These are phyloP conservation scores for Mycena capillaripes DNA, from an alignment of 768 basidiomycete genomes.

Conservation along the genomic window DNA sequence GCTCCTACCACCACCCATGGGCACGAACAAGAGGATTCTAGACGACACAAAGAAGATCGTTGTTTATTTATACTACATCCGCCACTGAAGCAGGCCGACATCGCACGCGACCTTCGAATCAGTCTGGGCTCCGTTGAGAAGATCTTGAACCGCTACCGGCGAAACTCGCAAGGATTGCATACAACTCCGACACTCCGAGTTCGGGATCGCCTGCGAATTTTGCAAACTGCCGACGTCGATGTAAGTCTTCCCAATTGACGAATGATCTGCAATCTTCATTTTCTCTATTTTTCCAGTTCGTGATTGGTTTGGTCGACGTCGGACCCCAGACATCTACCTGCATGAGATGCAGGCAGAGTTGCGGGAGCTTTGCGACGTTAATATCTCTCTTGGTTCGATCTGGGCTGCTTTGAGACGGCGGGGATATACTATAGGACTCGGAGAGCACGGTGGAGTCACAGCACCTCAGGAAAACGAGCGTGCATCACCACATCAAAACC, in stretches of 20 bases:
- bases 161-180: not conserved
- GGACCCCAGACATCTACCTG: constrained; percentile 27
- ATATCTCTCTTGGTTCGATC: constrained; percentile 6
- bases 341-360: constrained; percentile 26
- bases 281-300: not conserved
- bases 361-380: constrained; percentile 7
- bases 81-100: not conserved
- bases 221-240: not conserved
- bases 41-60: not conserved
- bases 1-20: not conserved
- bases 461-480: no score
- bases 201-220: not conserved
- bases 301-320: constrained; percentile 1
- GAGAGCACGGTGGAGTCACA: no score
- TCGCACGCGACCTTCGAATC: constrained; percentile 1
- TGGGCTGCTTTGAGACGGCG: constrained; percentile 21
- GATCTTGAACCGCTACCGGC: not conserved
- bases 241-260: not conserved
- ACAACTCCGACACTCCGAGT: constrained; percentile 5
- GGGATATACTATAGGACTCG: constrained; percentile 23
- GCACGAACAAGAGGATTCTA: not conserved
- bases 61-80: not conserved
- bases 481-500: no score
- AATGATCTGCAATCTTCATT: not conserved
- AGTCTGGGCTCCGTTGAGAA: not conserved